A percentile compares a stretch with the other conserved stretches of the same genome.
Conservation (phyloP, 1,284 basidiomycete species). For the Rhodofomes roseus region DNA sequence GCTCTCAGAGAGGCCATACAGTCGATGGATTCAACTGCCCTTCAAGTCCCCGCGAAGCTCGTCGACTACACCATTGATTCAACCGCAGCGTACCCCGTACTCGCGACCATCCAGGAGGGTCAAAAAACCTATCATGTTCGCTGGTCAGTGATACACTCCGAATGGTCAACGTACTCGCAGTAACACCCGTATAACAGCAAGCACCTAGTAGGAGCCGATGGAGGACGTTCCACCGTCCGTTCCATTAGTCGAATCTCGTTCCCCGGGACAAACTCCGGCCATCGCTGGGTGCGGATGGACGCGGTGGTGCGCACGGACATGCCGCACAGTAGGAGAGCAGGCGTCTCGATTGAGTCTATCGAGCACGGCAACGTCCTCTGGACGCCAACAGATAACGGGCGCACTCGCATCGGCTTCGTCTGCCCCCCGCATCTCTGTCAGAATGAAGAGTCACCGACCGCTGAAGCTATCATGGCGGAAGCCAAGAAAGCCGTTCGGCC, state of each 20-base stretch:
- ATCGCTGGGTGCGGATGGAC: constrained; percentile 7
- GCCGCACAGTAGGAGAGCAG: background rate
- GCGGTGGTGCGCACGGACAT: constrained; percentile 4
- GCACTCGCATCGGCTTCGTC: constrained; percentile 8
- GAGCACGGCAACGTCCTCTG: constrained; percentile 8
- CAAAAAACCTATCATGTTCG: background rate
- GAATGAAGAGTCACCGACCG: constrained; percentile 2
- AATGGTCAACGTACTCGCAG: background rate
- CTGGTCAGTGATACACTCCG: background rate
- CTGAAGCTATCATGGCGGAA: constrained; percentile 6
- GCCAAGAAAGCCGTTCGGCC: constrained; percentile 7
- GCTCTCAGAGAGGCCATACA: background rate
- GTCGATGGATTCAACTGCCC: background rate
- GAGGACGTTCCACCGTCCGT: constrained; percentile 2
- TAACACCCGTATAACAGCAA: background rate
- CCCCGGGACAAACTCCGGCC: background rate
- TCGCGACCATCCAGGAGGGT: background rate
- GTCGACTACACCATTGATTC: constrained; percentile 2
- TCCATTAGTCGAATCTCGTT: background rate
- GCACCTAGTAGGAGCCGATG: constrained; percentile 6
- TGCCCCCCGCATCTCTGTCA: background rate
- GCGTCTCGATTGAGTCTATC: constrained; percentile 2
- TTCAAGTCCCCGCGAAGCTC: constrained; percentile 4
- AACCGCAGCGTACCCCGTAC: background rate
- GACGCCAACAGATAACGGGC: constrained; percentile 6